Evolutionary conservation across 768 basidiomycete genomes (phyloP).

Genomic region (Zangia roseola): DNA sequence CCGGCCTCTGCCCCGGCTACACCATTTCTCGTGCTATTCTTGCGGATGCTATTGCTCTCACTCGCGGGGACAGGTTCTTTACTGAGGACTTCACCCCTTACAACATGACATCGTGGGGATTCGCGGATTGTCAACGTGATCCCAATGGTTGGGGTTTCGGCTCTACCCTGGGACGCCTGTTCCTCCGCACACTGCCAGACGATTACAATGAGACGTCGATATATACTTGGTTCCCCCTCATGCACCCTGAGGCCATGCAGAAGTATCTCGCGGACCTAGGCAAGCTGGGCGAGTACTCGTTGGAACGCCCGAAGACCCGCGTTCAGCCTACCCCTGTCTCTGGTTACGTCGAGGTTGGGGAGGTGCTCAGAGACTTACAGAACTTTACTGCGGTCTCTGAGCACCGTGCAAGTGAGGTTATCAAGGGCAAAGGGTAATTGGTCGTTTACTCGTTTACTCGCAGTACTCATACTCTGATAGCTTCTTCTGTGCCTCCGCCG

Average conservation of each 20-base stretch:
- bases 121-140: slow-evolving; percentile 78
- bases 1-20: slow-evolving; percentile 85
- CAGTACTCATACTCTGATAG: slow-evolving; percentile 32
- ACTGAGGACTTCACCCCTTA: slow-evolving; percentile 79
- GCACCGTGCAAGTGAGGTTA: slow-evolving; percentile 48
- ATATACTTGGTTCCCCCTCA: slow-evolving; percentile 87
- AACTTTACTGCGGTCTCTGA: slow-evolving; percentile 51
- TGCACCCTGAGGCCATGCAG: slow-evolving; percentile 74
- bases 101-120: slow-evolving; percentile 84
- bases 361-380: slow-evolving; percentile 47
- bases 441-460: slow-evolving; percentile 9
- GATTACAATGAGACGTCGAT: slow-evolving; percentile 66
- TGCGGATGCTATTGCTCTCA: slow-evolving; percentile 82
- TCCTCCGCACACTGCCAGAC: slow-evolving; percentile 72
- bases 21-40: slow-evolving; percentile 85
- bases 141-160: slow-evolving; percentile 71
- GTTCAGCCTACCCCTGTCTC: slow-evolving; percentile 33
- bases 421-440: slow-evolving; percentile 59
- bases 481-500: slow-evolving; percentile 61
- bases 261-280: slow-evolving; percentile 55
- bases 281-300: slow-evolving; percentile 52
- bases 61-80: slow-evolving; percentile 81
- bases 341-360: slow-evolving; percentile 50
- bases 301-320: slow-evolving; percentile 45
- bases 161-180: slow-evolving; percentile 62